These are phyloP conservation scores for Solanum boliviense DNA, from an alignment of 257 asterid species.

Conservation along the genomic window DNA sequence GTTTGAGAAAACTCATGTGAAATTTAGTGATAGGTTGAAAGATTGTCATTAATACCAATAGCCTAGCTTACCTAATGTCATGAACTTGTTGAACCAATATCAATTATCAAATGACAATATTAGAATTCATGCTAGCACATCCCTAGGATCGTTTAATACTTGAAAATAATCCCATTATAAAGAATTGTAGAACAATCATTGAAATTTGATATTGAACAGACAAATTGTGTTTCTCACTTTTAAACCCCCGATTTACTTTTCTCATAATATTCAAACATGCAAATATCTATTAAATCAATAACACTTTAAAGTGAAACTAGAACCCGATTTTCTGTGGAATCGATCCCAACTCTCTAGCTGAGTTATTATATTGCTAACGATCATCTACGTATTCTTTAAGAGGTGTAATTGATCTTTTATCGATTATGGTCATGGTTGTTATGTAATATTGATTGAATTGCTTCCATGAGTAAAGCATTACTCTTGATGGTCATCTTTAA, in stretches of 20 bases:
- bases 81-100: neutral
- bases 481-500: neutral
- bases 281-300: too few species aligned
- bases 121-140: neutral
- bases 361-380: too few species aligned
- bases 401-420: too few species aligned
- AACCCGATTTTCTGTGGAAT: too few species aligned
- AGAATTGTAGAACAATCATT: neutral
- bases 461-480: neutral
- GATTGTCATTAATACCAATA: neutral
- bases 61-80: neutral
- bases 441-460: too few species aligned
- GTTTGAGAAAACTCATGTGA: neutral
- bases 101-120: neutral
- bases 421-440: neutral
- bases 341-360: too few species aligned
- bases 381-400: too few species aligned
- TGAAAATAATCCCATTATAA: neutral
- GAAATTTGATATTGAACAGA: too few species aligned
- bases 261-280: too few species aligned
- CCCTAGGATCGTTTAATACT: neutral
- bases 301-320: too few species aligned
- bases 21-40: too few species aligned
- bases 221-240: neutral
- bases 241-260: too few species aligned